phyloP scores from a whole-genome alignment of 108 stramenopile genomes.

The Conticribra guillardii region DNA sequence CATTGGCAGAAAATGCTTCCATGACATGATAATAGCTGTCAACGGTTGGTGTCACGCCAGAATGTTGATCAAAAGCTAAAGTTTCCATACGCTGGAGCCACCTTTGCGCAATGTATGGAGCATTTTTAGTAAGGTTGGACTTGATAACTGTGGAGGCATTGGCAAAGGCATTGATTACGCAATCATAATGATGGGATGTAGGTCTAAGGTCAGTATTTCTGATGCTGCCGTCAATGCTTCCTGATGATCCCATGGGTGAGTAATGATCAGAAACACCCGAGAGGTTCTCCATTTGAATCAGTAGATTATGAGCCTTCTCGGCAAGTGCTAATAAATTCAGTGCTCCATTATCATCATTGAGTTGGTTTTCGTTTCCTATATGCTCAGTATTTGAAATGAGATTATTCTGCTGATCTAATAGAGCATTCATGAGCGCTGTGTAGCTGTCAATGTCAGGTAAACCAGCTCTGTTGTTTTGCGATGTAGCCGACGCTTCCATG shows the following conservation, averaged over 20 bases:
- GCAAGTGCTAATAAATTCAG: slow-evolving; percentile 26
- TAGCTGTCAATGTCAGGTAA: slow-evolving; percentile 50
- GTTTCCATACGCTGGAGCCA: slow-evolving; percentile 57
- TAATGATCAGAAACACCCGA: slow-evolving; percentile 49
- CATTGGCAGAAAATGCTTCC: slow-evolving; percentile 37
- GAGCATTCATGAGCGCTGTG: slow-evolving; percentile 38
- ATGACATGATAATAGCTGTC: slow-evolving; percentile 53
- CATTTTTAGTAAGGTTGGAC: slow-evolving; percentile 31
- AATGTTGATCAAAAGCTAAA: slow-evolving; percentile 20
- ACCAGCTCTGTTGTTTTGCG: slow-evolving; percentile 8
- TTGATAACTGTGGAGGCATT: slow-evolving; percentile 33
- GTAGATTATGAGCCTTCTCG: slow-evolving; percentile 40
- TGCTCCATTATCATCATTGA: slow-evolving; percentile 17
- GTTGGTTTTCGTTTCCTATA: slow-evolving; percentile 8
- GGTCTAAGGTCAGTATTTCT: slow-evolving; percentile 32
- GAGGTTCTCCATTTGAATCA: slow-evolving; percentile 51
- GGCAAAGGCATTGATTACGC: slow-evolving; percentile 33
- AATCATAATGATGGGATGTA: slow-evolving; percentile 48
- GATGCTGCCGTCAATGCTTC: slow-evolving; percentile 4
- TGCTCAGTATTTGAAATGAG: slow-evolving; percentile 11
- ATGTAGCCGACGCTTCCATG: slow-evolving; percentile 33
- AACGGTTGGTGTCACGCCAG: slow-evolving; percentile 37
- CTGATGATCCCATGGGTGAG: slow-evolving; percentile 43
- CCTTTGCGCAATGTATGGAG: slow-evolving; percentile 41
- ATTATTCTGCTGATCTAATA: slow-evolving; percentile 32